Percentiles rank a stretch among this genome's conserved stretches.
Evolutionary conservation across 176 grass and related monocot genomes (phyloP).

Genomic region (Oryza glumipatula): DNA sequence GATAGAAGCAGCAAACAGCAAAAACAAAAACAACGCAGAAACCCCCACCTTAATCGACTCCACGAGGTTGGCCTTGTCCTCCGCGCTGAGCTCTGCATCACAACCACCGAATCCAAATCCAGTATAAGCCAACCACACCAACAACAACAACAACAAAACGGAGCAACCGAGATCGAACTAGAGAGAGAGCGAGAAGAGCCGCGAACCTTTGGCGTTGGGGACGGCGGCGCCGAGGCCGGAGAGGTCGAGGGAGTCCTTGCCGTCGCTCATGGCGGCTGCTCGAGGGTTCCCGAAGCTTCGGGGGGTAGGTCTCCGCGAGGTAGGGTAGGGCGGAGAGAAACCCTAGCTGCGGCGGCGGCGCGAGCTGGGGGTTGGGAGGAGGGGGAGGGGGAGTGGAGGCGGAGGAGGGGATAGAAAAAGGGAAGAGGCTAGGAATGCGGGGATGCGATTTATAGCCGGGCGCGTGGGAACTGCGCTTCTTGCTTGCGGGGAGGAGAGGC

Average conservation of each 20-base stretch:
- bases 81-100: slow-evolving; percentile 64
- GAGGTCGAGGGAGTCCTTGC: slow-evolving; percentile 71
- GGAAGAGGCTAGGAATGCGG: slow-evolving; percentile 11
- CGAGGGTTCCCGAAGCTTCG: neutral
- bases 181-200: neutral
- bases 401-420: slow-evolving; percentile 46
- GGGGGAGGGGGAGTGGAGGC: neutral
- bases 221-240: slow-evolving; percentile 66
- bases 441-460: slow-evolving; percentile 43
- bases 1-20: neutral
- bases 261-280: slow-evolving; percentile 64
- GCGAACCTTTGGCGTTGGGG: slow-evolving; percentile 47
- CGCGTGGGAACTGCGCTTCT: slow-evolving; percentile 28
- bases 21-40: neutral
- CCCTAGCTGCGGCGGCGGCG: slow-evolving; percentile 61
- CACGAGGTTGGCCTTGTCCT: slow-evolving; percentile 70
- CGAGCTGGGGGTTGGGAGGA: neutral
- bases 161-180: neutral
- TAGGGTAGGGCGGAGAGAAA: slow-evolving; percentile 49
- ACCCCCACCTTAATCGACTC: slow-evolving; percentile 66
- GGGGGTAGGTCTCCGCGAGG: slow-evolving; percentile 6
- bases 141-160: no score
- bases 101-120: slow-evolving; percentile 7
- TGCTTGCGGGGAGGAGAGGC: no score
- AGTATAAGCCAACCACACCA: slow-evolving; percentile 18